A percentile compares a stretch with the other conserved stretches of the same genome.
Evolutionary conservation across 2,329 filamentous ascomycete species (phyloP).

Genomic region (Zasmidium angulare): DNA sequence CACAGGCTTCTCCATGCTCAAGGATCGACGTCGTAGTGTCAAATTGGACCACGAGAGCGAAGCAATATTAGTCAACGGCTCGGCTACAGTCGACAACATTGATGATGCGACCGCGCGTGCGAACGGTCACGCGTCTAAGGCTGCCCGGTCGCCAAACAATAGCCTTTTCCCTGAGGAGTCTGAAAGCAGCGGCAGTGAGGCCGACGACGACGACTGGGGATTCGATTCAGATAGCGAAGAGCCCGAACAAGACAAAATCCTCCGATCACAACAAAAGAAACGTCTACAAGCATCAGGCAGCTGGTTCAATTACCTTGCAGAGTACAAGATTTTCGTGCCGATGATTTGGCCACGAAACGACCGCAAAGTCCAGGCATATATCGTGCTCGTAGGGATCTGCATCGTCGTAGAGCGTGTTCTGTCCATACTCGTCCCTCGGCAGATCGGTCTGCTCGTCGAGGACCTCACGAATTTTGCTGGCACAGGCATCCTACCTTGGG

Average conservation of each 20-base stretch:
- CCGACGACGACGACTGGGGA: constrained; percentile 20
- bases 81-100: constrained; percentile 1
- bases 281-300: constrained; percentile 72
- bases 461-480: constrained; percentile 56
- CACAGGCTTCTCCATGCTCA: constrained; percentile 15
- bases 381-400: constrained; percentile 65
- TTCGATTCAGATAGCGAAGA: constrained; percentile 51
- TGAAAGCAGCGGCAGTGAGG: constrained; percentile 8
- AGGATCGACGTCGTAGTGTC: constrained; percentile 17
- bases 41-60: constrained; percentile 24
- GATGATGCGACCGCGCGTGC: constrained; percentile 16
- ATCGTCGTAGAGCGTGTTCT: constrained; percentile 70
- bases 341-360: constrained; percentile 75
- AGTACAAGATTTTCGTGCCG: constrained; percentile 72
- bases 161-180: constrained; percentile 8
- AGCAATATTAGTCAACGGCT: constrained; percentile 20
- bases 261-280: constrained; percentile 56
- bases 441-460: constrained; percentile 77
- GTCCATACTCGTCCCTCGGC: constrained; percentile 75
- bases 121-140: constrained; percentile 9
- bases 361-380: constrained; percentile 64
- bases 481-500: constrained; percentile 51
- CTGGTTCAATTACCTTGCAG: constrained; percentile 74
- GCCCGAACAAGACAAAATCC: constrained; percentile 56
- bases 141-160: constrained; percentile 6